Base-by-base conservation (phyloP, 1,284 basidiomycete genomes). In the Papiliotrema fonsecae region DNA sequence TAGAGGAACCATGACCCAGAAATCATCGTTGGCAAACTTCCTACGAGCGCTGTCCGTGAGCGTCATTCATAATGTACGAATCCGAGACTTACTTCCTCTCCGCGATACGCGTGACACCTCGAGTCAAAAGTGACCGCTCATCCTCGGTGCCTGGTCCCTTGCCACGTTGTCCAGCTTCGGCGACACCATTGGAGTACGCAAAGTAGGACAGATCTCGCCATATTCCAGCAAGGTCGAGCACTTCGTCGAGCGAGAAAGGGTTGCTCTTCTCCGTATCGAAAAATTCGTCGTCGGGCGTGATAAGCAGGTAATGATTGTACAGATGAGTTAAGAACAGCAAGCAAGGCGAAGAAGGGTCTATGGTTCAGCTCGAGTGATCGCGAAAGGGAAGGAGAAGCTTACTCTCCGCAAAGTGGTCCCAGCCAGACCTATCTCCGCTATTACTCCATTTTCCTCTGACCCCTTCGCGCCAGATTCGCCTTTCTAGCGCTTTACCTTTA, bases 231-330 rank as follows among this genome's bases (percentile, higher is more conserved):
- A 75, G 49, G n/a, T 77, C 49, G 14, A 65, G 47, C 4, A 97
- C 78, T 64, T 98, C 94, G 61, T 96, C 91, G 7, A 93, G 70
- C 0, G 79, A 79, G 2, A 98, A 78, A 1, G 89, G 86, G 60
- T 92, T 92, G 14, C 61, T 54, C 1, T 55, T 18, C 2, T 44
- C 10, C n/a, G 30, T 30, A 32, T 42, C 80, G 66, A 93, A 93
- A 74, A 98, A 97, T 70, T 98, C 94, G 69, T 97, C 94, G 60
- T 98, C 96, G 2, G 89, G 89, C 77, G 98, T 87, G 0, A 92
- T 90, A 34, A 92, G 77, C 18, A 98, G 80, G 11, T 85, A 82
- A 55, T 94, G 86, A 2, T 83, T 82, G 69, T 97, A 94, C 18
- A 97, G 73, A 49, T 93, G 86, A 6, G 82, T 80, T 3, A 97